Evolutionary conservation across 225 moss, liverwort and hornwort genomes (phyloP), one percentile per base, ranked within the genome.

Genomic region (Asterella californica): DNA sequence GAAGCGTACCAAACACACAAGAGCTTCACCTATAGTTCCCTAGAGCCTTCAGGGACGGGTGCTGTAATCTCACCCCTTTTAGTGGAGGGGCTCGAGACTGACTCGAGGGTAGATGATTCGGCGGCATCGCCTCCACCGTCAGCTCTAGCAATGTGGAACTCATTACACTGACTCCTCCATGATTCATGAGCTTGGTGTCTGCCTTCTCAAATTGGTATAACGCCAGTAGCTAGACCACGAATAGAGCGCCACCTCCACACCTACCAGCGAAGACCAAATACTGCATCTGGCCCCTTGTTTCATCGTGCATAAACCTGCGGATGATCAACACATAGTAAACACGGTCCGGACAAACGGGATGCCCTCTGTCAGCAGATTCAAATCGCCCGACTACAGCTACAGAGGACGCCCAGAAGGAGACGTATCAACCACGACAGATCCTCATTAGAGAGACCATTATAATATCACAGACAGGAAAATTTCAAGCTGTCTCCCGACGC

Each of bases 31-130:
- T 1, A 52, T 9, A 63, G 12, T 24, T 57, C 21, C 22, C 7
- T 1, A 33, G 29, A 33, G 33, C 8, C 65, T 22, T 37, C 19
- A 25, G 22, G 29, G 5, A 21, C 33, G 9, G 34, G 50, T 17
- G 4, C 8, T 34, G 37, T 30, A 67, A 70, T 61, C 80, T 32
- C 79, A 83, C 83, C 79, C 48, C 46, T 68, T 33, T 69, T 45
- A 38, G 48, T 15, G 79, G 52, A 63, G 76, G 21, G 45, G 38
- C 47, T 36, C 48, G 49, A 6, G 72, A 48, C 36, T 73, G 64
- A 42, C 46, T 53, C 34, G 22, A 36, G 55, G 32, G 21, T n/a
- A 33, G 70, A 61, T 59, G 36, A 27, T 10, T 65, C 30, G 45
- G 48, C 33, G 37, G 49, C 48, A 66, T 77, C 72, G 38, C 54